phyloP scores from a whole-genome alignment of 352 stramenopile genomes.

The Aphanomyces euteiches region DNA sequence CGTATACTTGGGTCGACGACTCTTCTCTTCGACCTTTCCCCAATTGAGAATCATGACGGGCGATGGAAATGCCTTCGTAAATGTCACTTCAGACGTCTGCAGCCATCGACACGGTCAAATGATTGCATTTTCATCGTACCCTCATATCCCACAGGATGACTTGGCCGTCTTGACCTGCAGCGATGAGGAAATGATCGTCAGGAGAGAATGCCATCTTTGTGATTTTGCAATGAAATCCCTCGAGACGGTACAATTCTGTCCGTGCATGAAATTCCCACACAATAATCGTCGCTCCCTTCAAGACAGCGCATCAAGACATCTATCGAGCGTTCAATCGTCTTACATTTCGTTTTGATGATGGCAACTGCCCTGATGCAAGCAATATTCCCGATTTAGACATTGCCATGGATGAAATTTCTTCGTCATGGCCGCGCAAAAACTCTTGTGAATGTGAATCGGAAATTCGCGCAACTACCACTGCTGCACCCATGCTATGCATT shows the following conservation, averaged over 20 bases:
- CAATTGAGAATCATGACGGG: slow-evolving; percentile 68
- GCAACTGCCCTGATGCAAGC: slow-evolving; percentile 48
- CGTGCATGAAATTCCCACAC: slow-evolving; percentile 47
- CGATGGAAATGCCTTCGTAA: slow-evolving; percentile 60
- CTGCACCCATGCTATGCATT: slow-evolving; percentile 45
- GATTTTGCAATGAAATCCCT: slow-evolving; percentile 58
- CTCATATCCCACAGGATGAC: slow-evolving; percentile 76
- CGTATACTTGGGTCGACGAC: slow-evolving; percentile 58
- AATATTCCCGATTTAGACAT: slow-evolving; percentile 42
- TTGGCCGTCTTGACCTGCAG: slow-evolving; percentile 56
- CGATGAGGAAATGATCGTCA: slow-evolving; percentile 71
- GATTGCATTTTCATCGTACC: slow-evolving; percentile 32
- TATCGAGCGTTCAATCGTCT: background rate
- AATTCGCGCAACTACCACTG: slow-evolving; percentile 50
- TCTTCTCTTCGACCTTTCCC: slow-evolving; percentile 64
- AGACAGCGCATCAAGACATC: slow-evolving; percentile 8
- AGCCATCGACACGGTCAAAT: background rate
- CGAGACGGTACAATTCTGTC: slow-evolving; percentile 49
- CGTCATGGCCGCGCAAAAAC: slow-evolving; percentile 50
- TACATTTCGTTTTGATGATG: slow-evolving; percentile 27
- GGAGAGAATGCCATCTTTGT: slow-evolving; percentile 69
- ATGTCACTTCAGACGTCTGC: slow-evolving; percentile 65
- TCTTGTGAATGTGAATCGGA: slow-evolving; percentile 52
- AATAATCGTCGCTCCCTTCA: slow-evolving; percentile 42
- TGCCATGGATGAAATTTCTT: slow-evolving; percentile 51